Evolutionary conservation across 2,329 filamentous ascomycete species (phyloP), one percentile per base, ranked within the genome.

Genomic region (Ciborinia camelliae): DNA sequence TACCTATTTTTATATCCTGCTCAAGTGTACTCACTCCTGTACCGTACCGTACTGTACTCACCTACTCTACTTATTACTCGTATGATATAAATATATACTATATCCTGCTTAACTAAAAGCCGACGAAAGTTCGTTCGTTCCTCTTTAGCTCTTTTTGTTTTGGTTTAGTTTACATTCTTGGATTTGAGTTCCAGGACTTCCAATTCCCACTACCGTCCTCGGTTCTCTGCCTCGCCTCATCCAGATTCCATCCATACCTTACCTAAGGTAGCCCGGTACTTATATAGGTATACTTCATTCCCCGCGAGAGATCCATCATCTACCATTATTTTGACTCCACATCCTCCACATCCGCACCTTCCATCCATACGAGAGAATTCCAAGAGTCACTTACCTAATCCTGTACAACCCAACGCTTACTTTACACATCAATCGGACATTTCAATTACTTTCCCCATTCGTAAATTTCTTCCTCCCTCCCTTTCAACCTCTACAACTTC

Each of bases 261-360:
- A n/a, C 28, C n/a, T n/a, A n/a, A n/a, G n/a, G n/a, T n/a, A n/a
- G n/a, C n/a, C n/a, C n/a, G n/a, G n/a, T 41, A 6, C 12, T 32
- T 32, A 35, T 35, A 45, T n/a, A n/a, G n/a, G n/a, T n/a, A n/a
- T 47, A 58, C 55, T 18, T 5, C 55, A 58, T 58, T 58, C 55
- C 55, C 55, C 55, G 28, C 54, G 20, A 58, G 39, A 58, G n/a
- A n/a, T n/a, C n/a, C n/a, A n/a, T 58, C 54, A 58, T 54, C 52
- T 15, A n/a, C 48, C 15, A 26, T 9, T 4, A 9, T 47, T 23
- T 47, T 15, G n/a, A 26, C 23, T 26, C n/a, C 8, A 26, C 23
- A 48, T 48, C 41, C 30, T 26, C 26, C 6, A 35, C 41, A 47
- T 47, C 28, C n/a, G 14, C 28, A 12, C 41, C n/a, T 58, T 47